Evolutionary conservation across 2,329 filamentous ascomycete genomes (phyloP), one percentile per base, ranked within the genome.

Genomic region (Verticillium nonalfalfae): DNA sequence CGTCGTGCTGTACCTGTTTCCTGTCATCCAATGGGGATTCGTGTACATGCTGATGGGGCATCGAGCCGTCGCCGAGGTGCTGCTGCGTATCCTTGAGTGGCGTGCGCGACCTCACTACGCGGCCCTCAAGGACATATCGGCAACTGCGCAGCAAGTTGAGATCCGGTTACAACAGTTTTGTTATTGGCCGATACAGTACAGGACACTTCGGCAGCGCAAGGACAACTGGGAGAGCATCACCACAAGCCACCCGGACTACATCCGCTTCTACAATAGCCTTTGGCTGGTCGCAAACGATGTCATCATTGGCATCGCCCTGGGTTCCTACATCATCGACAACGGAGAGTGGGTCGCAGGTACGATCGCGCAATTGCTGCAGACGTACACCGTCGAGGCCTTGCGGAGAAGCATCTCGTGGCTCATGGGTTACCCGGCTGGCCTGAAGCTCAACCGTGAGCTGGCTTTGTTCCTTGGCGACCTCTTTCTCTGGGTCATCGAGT

Each of bases 251-350:
- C 92, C 94, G 0, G 95, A 99, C 74, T 99, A 99, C 73, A 99
- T 99, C 67, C 90, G 95, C 15, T 99, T 99, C 76, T 99, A 98
- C 78, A 99, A 99, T 74, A 97, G 93, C 70, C 80, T 99, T 4
- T 99, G 95, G 95, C 89, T 99, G 9, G 95, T 99, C 26, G 93
- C 93, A 35, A 99, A 99, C 77, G 95, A 99, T 76, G 90, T 99
- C 56, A 99, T 99, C 66, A 98, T 99, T 63, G 96, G 95, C 33
- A 97, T 99, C 67, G 95, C 95, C 1, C 78, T 99, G 7, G 96
- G 95, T 0, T 96, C 93, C 1, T 99, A 97, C 73, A 96, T 99
- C 64, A 94, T 98, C 64, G 95, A 99, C 72, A 97, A 99, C 69
- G 89, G 92, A 1, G 83, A 86, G 60, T 91, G 90, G 81, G 92